Conservation (phyloP, 2,329 filamentous ascomycete genomes). For the Diaporthe longicolla region DNA sequence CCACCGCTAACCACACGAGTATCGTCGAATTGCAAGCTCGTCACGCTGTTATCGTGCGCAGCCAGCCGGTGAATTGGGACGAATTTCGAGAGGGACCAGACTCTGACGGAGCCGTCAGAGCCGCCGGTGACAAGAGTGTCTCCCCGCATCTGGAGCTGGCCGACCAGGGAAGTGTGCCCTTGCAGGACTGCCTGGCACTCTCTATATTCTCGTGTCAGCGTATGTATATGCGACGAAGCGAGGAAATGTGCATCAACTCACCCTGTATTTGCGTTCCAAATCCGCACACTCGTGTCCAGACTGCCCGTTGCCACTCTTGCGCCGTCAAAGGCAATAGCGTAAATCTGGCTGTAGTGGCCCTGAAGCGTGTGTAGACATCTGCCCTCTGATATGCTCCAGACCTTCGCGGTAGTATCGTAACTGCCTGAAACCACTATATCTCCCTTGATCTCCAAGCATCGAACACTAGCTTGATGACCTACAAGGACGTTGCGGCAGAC, state of each 20-base stretch:
- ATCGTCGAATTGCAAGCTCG: conserved; percentile 96
- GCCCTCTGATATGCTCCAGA: conserved; percentile 98
- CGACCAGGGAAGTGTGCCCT: conserved; percentile 96
- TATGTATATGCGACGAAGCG: conserved; percentile 42
- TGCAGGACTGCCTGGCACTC: conserved; percentile 93
- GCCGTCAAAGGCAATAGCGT: conserved; percentile 97
- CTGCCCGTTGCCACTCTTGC: conserved; percentile 94
- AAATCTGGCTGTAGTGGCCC: conserved; percentile 98
- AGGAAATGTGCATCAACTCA: conserved; percentile 59
- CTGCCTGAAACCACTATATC: conserved; percentile 98
- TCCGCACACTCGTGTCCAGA: conserved; percentile 94
- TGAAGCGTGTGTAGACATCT: conserved; percentile 90
- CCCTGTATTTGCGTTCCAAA: conserved; percentile 95
- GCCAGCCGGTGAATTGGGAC: conserved; percentile 93
- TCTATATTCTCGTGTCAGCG: conserved; percentile 57
- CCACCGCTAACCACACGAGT: conserved; percentile 95
- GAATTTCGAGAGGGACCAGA: conserved; percentile 94
- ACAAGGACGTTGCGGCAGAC: conserved; percentile 92
- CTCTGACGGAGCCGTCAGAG: conserved; percentile 93
- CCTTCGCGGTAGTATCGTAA: conserved; percentile 96
- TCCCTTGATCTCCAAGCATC: conserved; percentile 95
- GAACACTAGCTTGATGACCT: conserved; percentile 94
- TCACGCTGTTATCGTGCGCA: conserved; percentile 98
- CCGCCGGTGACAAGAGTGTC: conserved; percentile 96
- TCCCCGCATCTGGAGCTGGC: conserved; percentile 94